Conservation (phyloP, 202 grass and related monocot genomes). For the Dendrocalamus latiflorus region DNA sequence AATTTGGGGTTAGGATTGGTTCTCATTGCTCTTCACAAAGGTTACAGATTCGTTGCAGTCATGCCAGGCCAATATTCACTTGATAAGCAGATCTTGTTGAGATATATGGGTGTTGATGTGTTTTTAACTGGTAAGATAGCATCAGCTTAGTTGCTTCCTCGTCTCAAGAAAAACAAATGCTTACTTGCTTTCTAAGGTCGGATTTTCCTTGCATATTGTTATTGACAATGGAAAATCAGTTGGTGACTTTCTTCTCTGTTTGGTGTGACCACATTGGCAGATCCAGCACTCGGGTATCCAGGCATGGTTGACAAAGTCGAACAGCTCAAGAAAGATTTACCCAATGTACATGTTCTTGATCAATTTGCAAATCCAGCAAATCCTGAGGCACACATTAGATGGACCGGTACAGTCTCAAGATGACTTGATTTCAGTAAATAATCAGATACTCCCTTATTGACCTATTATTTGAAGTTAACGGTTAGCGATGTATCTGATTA, state of each 20-base stretch:
- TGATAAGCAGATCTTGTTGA: conserved; percentile 70
- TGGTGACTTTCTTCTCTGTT: background rate
- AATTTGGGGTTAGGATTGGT: no score
- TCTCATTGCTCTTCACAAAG: no score
- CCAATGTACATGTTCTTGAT: conserved; percentile 76
- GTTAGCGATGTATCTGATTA: background rate
- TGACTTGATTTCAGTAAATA: conserved; percentile 5
- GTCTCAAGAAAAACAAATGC: background rate
- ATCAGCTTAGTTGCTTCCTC: background rate
- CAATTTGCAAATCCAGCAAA: conserved; percentile 70
- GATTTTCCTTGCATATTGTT: background rate
- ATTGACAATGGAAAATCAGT: background rate
- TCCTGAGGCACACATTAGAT: conserved; percentile 52
- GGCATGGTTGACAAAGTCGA: conserved; percentile 46
- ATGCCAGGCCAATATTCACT: conserved; percentile 60
- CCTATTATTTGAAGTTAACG: background rate
- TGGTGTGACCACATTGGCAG: conserved; percentile 36
- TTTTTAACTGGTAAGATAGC: conserved; percentile 51
- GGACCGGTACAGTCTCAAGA: conserved; percentile 57
- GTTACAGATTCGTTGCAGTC: no score
- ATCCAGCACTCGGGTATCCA: conserved; percentile 59
- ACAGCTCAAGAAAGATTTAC: conserved; percentile 66
- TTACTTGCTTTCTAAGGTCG: background rate
- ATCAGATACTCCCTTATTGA: background rate
- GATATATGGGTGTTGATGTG: conserved; percentile 72